Percentiles rank a stretch among this genome's conserved stretches.
Evolutionary conservation across 345 rosid species (phyloP).

Genomic region (Isatis tinctoria): DNA sequence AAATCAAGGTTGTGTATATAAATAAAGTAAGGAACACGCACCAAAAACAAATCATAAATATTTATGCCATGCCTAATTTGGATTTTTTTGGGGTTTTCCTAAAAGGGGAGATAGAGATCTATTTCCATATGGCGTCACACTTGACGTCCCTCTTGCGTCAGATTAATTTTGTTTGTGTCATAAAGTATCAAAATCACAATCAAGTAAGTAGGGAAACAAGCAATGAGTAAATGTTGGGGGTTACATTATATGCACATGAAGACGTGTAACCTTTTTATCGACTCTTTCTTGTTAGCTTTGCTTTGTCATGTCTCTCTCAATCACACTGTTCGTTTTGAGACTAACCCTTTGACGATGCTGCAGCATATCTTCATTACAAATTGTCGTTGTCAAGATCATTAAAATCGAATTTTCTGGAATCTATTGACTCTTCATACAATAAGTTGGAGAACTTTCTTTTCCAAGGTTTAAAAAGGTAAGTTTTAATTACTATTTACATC

Average conservation of each 20-base stretch:
- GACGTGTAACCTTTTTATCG: constrained; percentile 12
- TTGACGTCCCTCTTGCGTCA: neutral
- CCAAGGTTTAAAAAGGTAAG: neutral
- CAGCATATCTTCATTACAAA: neutral
- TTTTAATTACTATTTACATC: neutral
- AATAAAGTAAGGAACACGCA: neutral
- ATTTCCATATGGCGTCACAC: too few relatives aligned
- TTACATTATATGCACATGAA: constrained; percentile 7
- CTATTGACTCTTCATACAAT: neutral
- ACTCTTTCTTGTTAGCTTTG: neutral
- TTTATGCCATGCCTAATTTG: neutral
- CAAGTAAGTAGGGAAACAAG: constrained; percentile 7
- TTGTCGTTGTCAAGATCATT: constrained; percentile 3
- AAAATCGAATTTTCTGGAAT: neutral
- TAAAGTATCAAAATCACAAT: constrained; percentile 13
- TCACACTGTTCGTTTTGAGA: constrained; percentile 15
- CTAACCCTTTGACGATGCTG: neutral
- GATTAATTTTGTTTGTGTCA: neutral
- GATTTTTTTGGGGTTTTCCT: neutral
- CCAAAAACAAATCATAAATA: neutral
- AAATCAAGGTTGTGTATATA: neutral
- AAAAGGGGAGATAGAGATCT: neutral
- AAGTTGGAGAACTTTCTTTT: neutral
- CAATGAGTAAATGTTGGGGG: constrained; percentile 9
- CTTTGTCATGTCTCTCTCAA: constrained; percentile 4